Conservation (phyloP, 805 yeast genomes). For the Limtongia smithiae region DNA sequence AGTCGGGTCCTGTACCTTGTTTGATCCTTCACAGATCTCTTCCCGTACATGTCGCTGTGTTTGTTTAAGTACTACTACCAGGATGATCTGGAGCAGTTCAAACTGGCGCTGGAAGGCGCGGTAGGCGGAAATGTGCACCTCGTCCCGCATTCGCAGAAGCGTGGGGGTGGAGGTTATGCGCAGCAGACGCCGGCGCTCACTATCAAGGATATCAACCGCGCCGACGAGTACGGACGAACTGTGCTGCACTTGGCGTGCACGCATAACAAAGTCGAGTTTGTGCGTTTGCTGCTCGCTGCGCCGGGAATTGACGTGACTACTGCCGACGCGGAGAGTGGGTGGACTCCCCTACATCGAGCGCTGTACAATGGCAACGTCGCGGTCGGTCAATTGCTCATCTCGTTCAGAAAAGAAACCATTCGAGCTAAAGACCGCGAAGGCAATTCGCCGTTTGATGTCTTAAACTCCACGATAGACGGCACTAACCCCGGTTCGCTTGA, state of each 20-base stretch:
- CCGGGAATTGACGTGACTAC: slow-evolving; percentile 46
- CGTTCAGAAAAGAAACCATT: slow-evolving; percentile 40
- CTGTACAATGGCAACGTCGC: slow-evolving; percentile 54
- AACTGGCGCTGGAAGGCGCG: no score
- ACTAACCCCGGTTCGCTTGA: slow-evolving; percentile 24
- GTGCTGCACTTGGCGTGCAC: slow-evolving; percentile 56
- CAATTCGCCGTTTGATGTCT: slow-evolving; percentile 67
- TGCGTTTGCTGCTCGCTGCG: slow-evolving; percentile 48
- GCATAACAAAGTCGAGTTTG: slow-evolving; percentile 47
- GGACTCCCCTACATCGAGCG: slow-evolving; percentile 76
- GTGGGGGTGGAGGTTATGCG: slow-evolving; percentile 3
- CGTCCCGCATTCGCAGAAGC: no score
- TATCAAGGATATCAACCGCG: slow-evolving; percentile 20
- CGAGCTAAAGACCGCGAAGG: slow-evolving; percentile 66
- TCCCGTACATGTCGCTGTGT: no score
- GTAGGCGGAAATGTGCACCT: no score
- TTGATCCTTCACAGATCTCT: no score
- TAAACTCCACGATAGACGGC: slow-evolving; percentile 36
- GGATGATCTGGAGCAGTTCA: no score
- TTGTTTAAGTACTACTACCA: no score
- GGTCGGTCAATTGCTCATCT: slow-evolving; percentile 49
- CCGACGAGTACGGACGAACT: slow-evolving; percentile 38
- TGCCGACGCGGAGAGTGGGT: slow-evolving; percentile 71
- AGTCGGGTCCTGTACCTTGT: no score
- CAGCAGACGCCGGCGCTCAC: slow-evolving; percentile 2